phyloP scores from a whole-genome alignment of 2,329 filamentous ascomycete genomes.

The Helminthosporium solani region DNA sequence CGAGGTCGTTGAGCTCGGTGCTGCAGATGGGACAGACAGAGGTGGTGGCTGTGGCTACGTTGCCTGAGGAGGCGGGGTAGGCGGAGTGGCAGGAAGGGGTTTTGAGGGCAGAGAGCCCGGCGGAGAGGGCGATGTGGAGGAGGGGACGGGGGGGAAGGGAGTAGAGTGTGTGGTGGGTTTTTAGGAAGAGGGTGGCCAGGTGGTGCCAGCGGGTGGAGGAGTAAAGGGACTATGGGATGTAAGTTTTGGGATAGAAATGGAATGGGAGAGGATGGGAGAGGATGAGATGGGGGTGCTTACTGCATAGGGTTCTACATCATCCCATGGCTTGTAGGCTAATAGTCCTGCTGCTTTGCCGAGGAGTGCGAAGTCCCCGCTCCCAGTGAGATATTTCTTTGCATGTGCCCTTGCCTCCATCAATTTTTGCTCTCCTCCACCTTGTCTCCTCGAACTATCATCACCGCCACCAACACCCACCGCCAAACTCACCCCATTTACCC shows the following conservation, averaged over 20 bases:
- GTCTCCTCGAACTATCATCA: too few species aligned
- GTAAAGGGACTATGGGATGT: constrained; percentile 64
- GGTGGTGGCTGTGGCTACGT: constrained; percentile 60
- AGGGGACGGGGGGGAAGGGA: constrained; percentile 79
- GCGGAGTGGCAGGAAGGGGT: constrained; percentile 86
- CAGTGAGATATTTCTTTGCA: constrained; percentile 76
- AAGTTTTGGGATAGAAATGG: constrained; percentile 4
- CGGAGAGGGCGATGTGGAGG: constrained; percentile 85
- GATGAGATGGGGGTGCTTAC: too few species aligned
- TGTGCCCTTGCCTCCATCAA: constrained; percentile 76
- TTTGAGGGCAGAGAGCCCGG: constrained; percentile 91
- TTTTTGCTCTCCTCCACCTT: constrained; percentile 50
- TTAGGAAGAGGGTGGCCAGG: constrained; percentile 77
- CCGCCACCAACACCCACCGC: constrained; percentile 12
- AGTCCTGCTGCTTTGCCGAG: constrained; percentile 75
- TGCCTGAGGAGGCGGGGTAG: constrained; percentile 56
- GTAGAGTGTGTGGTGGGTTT: constrained; percentile 83
- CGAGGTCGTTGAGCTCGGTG: constrained; percentile 89
- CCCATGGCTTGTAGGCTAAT: constrained; percentile 69
- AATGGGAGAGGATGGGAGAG: neutral
- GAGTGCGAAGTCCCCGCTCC: constrained; percentile 68
- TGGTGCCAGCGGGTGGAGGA: constrained; percentile 69
- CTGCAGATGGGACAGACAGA: constrained; percentile 94
- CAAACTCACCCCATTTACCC: constrained; percentile 67
- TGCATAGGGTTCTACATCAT: constrained; percentile 60